These are phyloP conservation scores for Candida vaughaniae DNA, from an alignment of 805 yeast genomes.

Conservation along the genomic window DNA sequence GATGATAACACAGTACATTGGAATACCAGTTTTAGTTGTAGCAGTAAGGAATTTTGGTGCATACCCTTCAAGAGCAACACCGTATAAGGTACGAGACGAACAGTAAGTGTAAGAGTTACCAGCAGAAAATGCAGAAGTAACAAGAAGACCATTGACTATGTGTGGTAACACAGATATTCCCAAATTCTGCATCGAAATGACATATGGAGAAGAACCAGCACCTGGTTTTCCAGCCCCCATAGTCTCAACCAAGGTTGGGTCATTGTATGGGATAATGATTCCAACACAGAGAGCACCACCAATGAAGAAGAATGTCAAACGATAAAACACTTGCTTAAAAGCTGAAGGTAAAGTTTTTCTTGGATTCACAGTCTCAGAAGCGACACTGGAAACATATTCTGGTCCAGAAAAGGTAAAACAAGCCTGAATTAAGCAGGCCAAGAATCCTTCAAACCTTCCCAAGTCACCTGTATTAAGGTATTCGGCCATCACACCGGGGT, in stretches of 20 bases:
- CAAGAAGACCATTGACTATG: constrained; percentile 43
- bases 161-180: constrained; percentile 43
- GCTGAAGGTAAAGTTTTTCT: constrained; percentile 75
- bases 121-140: constrained; percentile 47
- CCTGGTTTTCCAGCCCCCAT: constrained; percentile 62
- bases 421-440: constrained; percentile 68
- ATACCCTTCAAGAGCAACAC: constrained; percentile 45
- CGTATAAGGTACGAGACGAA: constrained; percentile 47
- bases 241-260: constrained; percentile 57
- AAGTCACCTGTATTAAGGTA: constrained; percentile 43
- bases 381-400: constrained; percentile 80
- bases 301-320: constrained; percentile 66
- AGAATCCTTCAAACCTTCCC: constrained; percentile 72
- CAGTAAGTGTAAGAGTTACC: constrained; percentile 50
- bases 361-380: constrained; percentile 77
- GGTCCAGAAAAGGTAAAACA: constrained; percentile 84
- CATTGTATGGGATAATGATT: constrained; percentile 68
- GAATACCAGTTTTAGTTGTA: constrained; percentile 48
- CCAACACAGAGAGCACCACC: constrained; percentile 81
- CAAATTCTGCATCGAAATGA: constrained; percentile 50
- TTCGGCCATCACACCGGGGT: constrained; percentile 38
- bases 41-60: constrained; percentile 45
- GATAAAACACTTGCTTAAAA: constrained; percentile 67
- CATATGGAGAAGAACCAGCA: constrained; percentile 55
- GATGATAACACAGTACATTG: constrained; percentile 43